A percentile compares a stretch with the other conserved stretches of the same genome.
phyloP scores from a whole-genome alignment of 495 filamentous ascomycete genomes.

The Bathelium albidoporum region DNA sequence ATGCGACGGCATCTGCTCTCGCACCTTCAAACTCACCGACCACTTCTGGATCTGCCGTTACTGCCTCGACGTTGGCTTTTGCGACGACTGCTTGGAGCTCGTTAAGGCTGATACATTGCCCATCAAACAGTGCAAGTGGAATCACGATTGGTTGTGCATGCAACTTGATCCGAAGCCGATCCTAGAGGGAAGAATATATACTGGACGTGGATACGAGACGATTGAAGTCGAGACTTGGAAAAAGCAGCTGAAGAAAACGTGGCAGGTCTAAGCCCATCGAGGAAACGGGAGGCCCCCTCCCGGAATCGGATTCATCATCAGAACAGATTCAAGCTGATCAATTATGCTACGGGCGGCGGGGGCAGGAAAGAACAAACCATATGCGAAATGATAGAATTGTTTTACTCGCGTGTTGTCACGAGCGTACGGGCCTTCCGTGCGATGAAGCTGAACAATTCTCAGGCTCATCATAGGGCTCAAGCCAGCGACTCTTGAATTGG shows the following conservation, averaged over 20 bases:
- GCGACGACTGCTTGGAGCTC: slow-evolving; percentile 1
- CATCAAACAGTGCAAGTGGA: not conserved
- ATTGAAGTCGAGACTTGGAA: not conserved
- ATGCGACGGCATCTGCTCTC: slow-evolving; percentile 4
- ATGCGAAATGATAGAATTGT: too few species aligned
- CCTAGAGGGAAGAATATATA: not conserved
- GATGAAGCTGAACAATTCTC: too few species aligned
- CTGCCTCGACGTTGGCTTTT: slow-evolving; percentile 5
- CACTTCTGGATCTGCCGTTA: slow-evolving; percentile 4
- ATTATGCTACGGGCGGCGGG: too few species aligned
- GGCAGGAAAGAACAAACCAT: too few species aligned
- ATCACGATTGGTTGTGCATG: not conserved
- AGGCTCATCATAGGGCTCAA: too few species aligned
- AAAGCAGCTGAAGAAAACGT: not conserved
- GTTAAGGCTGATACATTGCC: slow-evolving; percentile 3
- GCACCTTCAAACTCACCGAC: not conserved
- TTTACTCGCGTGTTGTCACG: too few species aligned
- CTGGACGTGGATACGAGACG: not conserved
- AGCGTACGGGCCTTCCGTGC: too few species aligned
- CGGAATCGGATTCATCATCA: too few species aligned
- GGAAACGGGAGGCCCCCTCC: too few species aligned
- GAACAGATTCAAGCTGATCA: too few species aligned
- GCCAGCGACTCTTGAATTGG: too few species aligned
- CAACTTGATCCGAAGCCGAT: not conserved
- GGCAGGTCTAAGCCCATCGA: slow-evolving; percentile 2